Base-by-base conservation (phyloP, 75 land plant species). In the Chamaecyparis obtusa region DNA sequence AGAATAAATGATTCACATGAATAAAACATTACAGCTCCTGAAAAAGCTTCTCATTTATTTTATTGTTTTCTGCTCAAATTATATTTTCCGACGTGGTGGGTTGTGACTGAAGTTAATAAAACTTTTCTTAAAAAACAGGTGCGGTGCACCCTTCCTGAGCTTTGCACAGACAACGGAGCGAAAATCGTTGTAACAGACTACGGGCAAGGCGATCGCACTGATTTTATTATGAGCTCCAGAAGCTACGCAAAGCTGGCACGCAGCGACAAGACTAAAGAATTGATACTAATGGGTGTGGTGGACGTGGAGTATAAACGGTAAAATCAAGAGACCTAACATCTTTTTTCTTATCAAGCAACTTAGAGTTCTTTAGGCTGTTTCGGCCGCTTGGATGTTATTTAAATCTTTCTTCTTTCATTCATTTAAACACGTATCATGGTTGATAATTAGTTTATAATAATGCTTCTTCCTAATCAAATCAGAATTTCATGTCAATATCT, bases 231-330 rank as follows among this genome's bases (percentile, higher is more conserved):
- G 64, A 94, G 95, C 89, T 84, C 77, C 30, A 75, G 84, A 69
- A 92, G 91, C 30, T 94, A 89, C 85, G 43, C 86, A n/a, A 36
- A 76, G 51, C 88, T 94, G 90, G 92, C 90, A 46, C 90, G 87
- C 60, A 92, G 85, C 39, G 88, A 91, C 43, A 87, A 88, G 8
- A 93, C 91, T 72, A 71, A 89, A 2, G 60, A 89, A 78, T 71
- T 94, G 3, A 46, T 92, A 30, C 75, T 86, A n/a, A 90, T 86
- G 36, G 95, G 95, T 39, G 84, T 80, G 0, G 90, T 92, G 13
- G 92, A 88, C 41, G 89, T 94, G 2, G 88, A 91, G 75, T 94
- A 87, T 72, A 89, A 89, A 78, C 84, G 95, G 95, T 94, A 90
- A 81, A 55, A 7, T 36, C 32, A 37, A 55, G 5, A 51, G 35